Base-by-base conservation (phyloP, 179 eudicot genomes). In the Heliamphora ciliata region DNA sequence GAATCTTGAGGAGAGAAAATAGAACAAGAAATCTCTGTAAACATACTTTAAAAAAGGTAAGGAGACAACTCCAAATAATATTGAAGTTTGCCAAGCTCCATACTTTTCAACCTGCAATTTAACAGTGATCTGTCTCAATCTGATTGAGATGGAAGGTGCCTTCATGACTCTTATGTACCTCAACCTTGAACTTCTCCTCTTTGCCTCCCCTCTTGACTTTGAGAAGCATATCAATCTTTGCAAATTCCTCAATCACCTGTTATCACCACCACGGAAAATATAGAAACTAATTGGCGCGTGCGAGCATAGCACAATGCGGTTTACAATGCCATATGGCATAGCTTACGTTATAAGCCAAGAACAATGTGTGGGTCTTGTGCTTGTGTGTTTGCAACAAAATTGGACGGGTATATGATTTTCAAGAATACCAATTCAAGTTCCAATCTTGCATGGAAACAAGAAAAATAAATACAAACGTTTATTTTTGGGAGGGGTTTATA, bases 191-290 rank as follows among this genome's bases (percentile, higher is more conserved):
- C 79, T 85, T 86, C 88, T 95, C 98, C 75, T 90, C 93, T 83
- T 91, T 93, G 77, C 79, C 85, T 80, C 93, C 97, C 87, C 98
- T 90, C 81, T 89, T 92, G 31, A 95, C 91, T 84, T 92, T 95
- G 61, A 95, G 89, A 68, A 84, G 88, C 85, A 95, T 89, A 81
- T 90, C 86, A 77, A 93, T 87, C 87, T 91, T 92, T 1, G 95
- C 90, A 46, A 82, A 81, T 69, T 91, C 92, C 0, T 89, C 95
- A 21, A 68, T 84, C 47, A 92, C 90, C 96, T 93, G 87, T 71
- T 13, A 56, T 56, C 18, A 76, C 4, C 44, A 58, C 14, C 50
- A 56, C 61, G 40, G 40, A 31, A 31, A 31, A 31, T 31, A 31
- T 31, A 31, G 40, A 31, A 31, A 31, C 40, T 31, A 31, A 31